Evolutionary conservation across 1,284 basidiomycete genomes (phyloP), one percentile per base, ranked within the genome.

Genomic region (Inonotus obliquus): DNA sequence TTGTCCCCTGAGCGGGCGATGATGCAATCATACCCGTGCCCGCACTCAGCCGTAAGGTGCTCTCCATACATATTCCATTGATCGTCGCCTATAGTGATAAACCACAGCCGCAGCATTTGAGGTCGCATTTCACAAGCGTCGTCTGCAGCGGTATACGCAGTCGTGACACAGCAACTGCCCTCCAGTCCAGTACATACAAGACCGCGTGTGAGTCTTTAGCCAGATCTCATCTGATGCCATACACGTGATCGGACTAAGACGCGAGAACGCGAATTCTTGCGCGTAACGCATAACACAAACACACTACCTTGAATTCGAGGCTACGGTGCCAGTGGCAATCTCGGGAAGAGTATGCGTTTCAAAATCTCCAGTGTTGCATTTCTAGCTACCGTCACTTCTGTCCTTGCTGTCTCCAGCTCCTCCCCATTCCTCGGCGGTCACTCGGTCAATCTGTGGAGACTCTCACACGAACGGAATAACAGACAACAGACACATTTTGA

Each of bases 381-480:
- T 5, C 37, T 55, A 17, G 54, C 38, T 0, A n/a, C 19, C 23
- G 27, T 57, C 41, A 21, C 25, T 44, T 48, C 17, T 37, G 39
- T 47, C 27, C 56, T 56, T 19, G 55, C 55, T 7, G 4, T 27
- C 7, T 41, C 56, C 10, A 53, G 55, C 49, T 62, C 61, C 23
- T 32, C 25, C 9, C 62, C 62, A n/a, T 59, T 63, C 54, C 45
- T 56, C 47, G 58, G 58, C 45, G 62, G 41, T 49, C 62, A 63
- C n/a, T 55, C 62, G 7, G 44, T 63, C 32, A 63, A 63, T 44
- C 39, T 63, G 25, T 54, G 52, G 52, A 51, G 62, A 38, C 62
- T 63, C 17, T 37, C 27, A 27, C 19, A 25, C 21, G 48, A 55
- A 17, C 41, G 38, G 21, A 17, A 38, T n/a, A 32, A 10, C 37